A percentile compares a stretch with the other conserved stretches of the same genome.
phyloP scores from a whole-genome alignment of 2,329 filamentous ascomycete genomes.

The Seiridium unicorne region DNA sequence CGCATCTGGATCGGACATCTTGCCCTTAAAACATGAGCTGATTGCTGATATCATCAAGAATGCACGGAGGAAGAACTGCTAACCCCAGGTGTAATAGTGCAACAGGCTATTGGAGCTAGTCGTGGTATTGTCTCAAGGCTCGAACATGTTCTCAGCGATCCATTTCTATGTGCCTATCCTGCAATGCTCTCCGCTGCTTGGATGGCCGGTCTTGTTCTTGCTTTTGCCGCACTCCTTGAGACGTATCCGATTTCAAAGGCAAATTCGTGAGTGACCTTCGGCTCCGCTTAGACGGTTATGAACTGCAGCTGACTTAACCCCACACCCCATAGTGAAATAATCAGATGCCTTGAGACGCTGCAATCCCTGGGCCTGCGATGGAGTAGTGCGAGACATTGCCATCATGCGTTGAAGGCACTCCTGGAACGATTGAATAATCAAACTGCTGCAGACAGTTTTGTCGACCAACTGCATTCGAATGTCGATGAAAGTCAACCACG shows the following conservation, averaged over 20 bases:
- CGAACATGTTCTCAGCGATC: not conserved
- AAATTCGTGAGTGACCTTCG: not conserved
- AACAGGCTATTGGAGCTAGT: conserved; percentile 8
- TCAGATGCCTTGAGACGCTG: conserved; percentile 1
- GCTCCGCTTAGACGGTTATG: no score
- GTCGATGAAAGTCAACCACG: not conserved
- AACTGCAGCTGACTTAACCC: not conserved
- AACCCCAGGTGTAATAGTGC: not conserved
- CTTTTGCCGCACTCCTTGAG: conserved; percentile 9
- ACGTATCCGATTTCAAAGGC: conserved; percentile 9
- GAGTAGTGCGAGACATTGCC: conserved; percentile 7
- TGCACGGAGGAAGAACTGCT: no score
- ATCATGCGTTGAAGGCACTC: conserved; percentile 4
- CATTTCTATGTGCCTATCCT: conserved; percentile 5
- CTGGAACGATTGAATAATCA: not conserved
- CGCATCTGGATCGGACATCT: no score
- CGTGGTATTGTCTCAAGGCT: conserved; percentile 4
- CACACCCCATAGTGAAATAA: not conserved
- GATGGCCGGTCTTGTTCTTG: conserved; percentile 9
- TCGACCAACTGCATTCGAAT: not conserved
- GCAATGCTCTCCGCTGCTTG: conserved; percentile 9
- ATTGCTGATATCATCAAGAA: no score
- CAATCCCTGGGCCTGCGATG: conserved; percentile 6
- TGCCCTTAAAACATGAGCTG: no score
- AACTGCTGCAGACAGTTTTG: no score